These are phyloP conservation scores for Cyberlindnera veronae DNA, from an alignment of 805 yeast genomes.

Conservation along the genomic window DNA sequence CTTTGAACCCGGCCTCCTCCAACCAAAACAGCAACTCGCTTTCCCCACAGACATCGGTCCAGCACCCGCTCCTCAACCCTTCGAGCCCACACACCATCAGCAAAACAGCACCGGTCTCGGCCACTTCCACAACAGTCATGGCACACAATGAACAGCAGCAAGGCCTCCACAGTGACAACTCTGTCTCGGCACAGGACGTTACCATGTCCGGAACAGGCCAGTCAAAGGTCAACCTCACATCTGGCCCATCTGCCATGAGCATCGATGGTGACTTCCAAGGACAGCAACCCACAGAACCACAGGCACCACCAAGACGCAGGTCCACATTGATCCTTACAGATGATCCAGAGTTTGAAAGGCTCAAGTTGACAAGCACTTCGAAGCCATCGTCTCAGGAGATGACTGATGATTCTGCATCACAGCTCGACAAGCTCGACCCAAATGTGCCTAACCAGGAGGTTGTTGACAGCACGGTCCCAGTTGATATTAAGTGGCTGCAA, in stretches of 20 bases:
- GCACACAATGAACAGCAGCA: constrained; percentile 12
- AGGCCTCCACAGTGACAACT: constrained; percentile 6
- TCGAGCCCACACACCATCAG: constrained; percentile 7
- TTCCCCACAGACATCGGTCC: constrained; percentile 9
- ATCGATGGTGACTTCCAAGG: constrained; percentile 16
- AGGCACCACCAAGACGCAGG: constrained; percentile 47
- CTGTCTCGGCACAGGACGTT: constrained; percentile 24
- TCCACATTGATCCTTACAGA: constrained; percentile 71
- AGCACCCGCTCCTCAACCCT: constrained; percentile 23
- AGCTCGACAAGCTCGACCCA: constrained; percentile 11
- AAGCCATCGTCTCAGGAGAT: constrained; percentile 8
- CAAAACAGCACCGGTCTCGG: constrained; percentile 14
- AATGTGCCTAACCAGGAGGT: constrained; percentile 4
- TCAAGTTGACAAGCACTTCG: constrained; percentile 36
- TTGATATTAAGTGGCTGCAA: constrained; percentile 87
- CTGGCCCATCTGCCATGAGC: constrained; percentile 26
- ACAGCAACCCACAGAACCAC: constrained; percentile 1
- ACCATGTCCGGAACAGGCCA: constrained; percentile 28
- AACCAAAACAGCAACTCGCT: constrained; percentile 2
- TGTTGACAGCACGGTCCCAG: constrained; percentile 31
- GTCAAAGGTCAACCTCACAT: constrained; percentile 21
- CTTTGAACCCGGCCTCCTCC: background rate
- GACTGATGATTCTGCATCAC: constrained; percentile 12
- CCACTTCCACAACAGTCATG: constrained; percentile 22
- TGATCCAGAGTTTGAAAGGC: constrained; percentile 55